A percentile compares a stretch with the other conserved stretches of the same genome.
phyloP scores from a whole-genome alignment of 805 yeast genomes.

The Wickerhamiella kurtzmanii region DNA sequence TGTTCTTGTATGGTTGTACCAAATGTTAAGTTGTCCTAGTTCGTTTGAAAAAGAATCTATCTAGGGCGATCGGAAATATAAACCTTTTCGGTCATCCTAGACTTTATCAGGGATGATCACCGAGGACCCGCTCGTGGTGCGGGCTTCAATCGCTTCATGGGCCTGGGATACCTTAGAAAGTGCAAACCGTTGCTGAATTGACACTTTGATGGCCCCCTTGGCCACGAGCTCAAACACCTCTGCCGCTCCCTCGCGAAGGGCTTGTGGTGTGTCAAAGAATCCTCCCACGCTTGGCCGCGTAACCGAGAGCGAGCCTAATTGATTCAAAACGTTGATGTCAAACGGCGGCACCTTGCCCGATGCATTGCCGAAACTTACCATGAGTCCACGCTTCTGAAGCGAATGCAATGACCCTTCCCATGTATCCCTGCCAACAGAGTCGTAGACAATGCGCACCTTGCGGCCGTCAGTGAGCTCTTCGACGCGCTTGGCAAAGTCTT shows the following conservation, averaged over 20 bases:
- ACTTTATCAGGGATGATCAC: slow-evolving; percentile 9
- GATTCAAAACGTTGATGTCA: slow-evolving; percentile 32
- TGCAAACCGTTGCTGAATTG: slow-evolving; percentile 39
- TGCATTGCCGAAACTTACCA: slow-evolving; percentile 73
- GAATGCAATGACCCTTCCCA: slow-evolving; percentile 48
- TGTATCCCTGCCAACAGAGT: slow-evolving; percentile 46
- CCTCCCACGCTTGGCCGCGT: slow-evolving; percentile 48
- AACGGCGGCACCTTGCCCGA: slow-evolving; percentile 73
- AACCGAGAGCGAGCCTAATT: slow-evolving; percentile 48
- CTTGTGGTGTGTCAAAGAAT: slow-evolving; percentile 42
- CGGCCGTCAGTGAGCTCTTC: slow-evolving; percentile 22
- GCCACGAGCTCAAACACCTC: slow-evolving; percentile 22
- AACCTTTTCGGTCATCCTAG: slow-evolving; percentile 3
- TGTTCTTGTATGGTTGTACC: too few relatives aligned
- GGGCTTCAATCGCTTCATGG: slow-evolving; percentile 43
- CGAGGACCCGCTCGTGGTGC: slow-evolving; percentile 48
- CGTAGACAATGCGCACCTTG: slow-evolving; percentile 26
- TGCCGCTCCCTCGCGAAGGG: slow-evolving; percentile 16
- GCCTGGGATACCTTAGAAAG: slow-evolving; percentile 48
- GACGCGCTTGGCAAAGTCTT: slow-evolving; percentile 23
- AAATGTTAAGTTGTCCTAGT: not conserved
- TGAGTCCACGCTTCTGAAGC: slow-evolving; percentile 52
- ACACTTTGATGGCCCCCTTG: slow-evolving; percentile 26
- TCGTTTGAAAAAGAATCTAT: slow-evolving; percentile 1
- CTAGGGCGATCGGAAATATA: slow-evolving; percentile 1